Evolutionary conservation across 306 rosid species (phyloP).

Genomic region (Acacia acuminata): DNA sequence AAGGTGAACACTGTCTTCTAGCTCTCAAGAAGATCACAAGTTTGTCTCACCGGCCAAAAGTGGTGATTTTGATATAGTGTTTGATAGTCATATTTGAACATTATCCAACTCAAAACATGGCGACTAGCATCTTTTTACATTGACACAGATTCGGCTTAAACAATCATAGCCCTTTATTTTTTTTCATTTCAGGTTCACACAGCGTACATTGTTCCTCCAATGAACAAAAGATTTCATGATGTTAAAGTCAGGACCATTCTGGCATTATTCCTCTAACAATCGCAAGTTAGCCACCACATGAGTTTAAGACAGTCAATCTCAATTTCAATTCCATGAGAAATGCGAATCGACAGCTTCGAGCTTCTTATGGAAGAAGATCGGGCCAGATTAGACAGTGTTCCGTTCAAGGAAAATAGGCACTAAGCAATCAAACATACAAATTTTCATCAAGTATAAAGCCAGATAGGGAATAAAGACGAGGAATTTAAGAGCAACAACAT

Average conservation of each 20-base stretch:
- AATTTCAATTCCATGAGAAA: not conserved
- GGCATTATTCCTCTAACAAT: not conserved
- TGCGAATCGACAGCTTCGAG: not conserved
- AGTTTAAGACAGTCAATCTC: not conserved
- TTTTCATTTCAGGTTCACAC: not conserved
- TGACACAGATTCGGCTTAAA: not conserved
- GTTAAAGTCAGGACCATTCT: not conserved
- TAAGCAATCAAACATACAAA: too few relatives aligned
- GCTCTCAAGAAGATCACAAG: not conserved
- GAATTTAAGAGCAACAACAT: not conserved
- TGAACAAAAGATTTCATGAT: not conserved
- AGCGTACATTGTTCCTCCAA: not conserved
- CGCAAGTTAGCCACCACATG: not conserved
- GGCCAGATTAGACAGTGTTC: not conserved
- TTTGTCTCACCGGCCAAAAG: not conserved
- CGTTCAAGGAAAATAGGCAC: not conserved
- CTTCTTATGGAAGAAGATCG: not conserved
- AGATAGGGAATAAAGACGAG: not conserved
- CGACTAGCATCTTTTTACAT: not conserved
- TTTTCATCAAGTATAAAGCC: not conserved
- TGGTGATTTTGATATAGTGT: not conserved
- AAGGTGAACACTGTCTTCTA: not conserved
- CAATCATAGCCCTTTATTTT: not conserved
- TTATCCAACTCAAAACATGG: not conserved
- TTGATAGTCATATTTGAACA: not conserved